Percentiles rank a stretch among this genome's conserved stretches.
Evolutionary conservation across 768 basidiomycete species (phyloP).

Genomic region (Pleurotus eryngii): DNA sequence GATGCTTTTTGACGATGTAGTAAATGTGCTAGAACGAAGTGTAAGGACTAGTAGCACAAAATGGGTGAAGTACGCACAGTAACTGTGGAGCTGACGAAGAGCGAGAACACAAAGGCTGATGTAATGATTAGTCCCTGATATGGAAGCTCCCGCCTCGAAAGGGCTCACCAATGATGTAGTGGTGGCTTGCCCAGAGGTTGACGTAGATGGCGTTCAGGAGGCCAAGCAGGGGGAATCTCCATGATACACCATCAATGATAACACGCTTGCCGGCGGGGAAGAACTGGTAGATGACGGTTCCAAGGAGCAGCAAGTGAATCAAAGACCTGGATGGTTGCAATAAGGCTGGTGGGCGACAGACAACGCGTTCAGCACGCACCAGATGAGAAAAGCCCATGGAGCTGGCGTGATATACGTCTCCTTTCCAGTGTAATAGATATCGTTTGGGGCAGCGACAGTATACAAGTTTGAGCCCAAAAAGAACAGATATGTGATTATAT

Average conservation of each 20-base stretch:
- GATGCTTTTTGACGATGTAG: slow-evolving; percentile 88
- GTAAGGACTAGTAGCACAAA: slow-evolving; percentile 27
- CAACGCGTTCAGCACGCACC: slow-evolving; percentile 39
- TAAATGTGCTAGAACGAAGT: slow-evolving; percentile 74
- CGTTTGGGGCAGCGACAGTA: slow-evolving; percentile 72
- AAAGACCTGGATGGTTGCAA: slow-evolving; percentile 53
- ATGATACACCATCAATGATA: slow-evolving; percentile 84
- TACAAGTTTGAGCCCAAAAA: slow-evolving; percentile 93
- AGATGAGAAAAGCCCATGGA: slow-evolving; percentile 88
- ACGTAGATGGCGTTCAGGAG: slow-evolving; percentile 88
- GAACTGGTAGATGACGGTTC: slow-evolving; percentile 90
- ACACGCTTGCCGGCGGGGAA: slow-evolving; percentile 69
- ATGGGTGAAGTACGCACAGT: slow-evolving; percentile 30
- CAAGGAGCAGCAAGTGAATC: slow-evolving; percentile 88
- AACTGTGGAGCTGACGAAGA: slow-evolving; percentile 78
- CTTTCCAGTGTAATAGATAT: slow-evolving; percentile 69
- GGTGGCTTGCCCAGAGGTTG: slow-evolving; percentile 75
- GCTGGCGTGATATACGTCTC: slow-evolving; percentile 95
- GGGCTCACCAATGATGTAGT: slow-evolving; percentile 61
- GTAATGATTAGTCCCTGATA: slow-evolving; percentile 12
- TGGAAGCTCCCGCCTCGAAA: background rate
- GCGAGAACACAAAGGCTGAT: slow-evolving; percentile 80
- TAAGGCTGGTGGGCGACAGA: background rate
- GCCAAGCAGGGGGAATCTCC: slow-evolving; percentile 88
- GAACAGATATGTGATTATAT: slow-evolving; percentile 78